Evolutionary conservation across 2,329 filamentous ascomycete genomes (phyloP), one percentile per base, ranked within the genome.

Genomic region (Claviceps capensis): DNA sequence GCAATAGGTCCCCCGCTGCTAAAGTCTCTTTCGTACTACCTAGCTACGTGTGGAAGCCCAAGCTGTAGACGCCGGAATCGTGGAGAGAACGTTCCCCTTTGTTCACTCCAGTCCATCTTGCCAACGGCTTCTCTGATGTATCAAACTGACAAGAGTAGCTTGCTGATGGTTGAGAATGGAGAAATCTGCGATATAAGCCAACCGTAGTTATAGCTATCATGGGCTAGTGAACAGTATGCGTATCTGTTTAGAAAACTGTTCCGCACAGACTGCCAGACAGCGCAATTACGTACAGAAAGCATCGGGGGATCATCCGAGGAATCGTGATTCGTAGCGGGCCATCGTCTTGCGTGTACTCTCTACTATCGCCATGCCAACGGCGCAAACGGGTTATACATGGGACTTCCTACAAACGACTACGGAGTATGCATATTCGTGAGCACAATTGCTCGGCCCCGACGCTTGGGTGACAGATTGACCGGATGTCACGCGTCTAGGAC

Each of bases 21-120:
- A 5, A 49, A 38, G 19, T 19, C 23, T 13, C 30, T 30, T 30
- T 30, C 30, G 8, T 30, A 3, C 3, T 30, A 30, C 8, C 9
- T 30, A 9, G 7, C 8, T 30, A 30, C 30, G 30, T 34, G 30
- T 34, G 4, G 30, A 34, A 34, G 2, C 9, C 30, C 30, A 34
- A 34, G 30, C 30, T 34, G 30, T 34, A 34, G 3, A 30, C 8
- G 26, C 26, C 26, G 26, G 8, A 9, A 30, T 9, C 26, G 26
- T 26, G 7, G 26, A 22, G 30, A 11, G n/a, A 19, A 4, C 4
- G 14, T 37, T 23, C 58, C 26, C 7, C 26, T 26, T 64, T 64
- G 58, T 65, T 64, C 59, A 65, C 61, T 64, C 51, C 50, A 65
- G 65, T 56, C 58, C 60, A 54, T 55, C 62, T 67, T 67, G 65